Evolutionary conservation across 1,139 yeast species (phyloP), one percentile per base, ranked within the genome.

Genomic region (Nadsonia commutata): DNA sequence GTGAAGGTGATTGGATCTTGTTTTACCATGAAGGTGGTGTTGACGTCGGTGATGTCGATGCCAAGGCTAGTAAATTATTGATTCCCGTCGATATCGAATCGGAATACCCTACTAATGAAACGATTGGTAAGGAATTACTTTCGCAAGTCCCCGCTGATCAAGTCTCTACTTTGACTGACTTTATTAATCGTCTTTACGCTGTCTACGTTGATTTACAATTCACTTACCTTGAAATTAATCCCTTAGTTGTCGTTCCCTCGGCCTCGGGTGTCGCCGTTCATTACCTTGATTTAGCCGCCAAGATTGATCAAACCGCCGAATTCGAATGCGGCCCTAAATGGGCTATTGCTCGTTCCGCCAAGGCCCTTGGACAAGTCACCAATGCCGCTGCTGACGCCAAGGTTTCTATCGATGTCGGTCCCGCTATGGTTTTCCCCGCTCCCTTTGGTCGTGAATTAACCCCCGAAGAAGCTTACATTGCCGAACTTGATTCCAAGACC

Each of bases 11-110:
- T 58, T 64, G 67, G 67, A 67, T 67, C 45, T 60, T 67, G 47
- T 67, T 67, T 52, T 67, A 67, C 57, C 70, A 67, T 54, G 72
- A 67, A 52, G 71, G 71, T 40, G 71, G 71, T 51, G 71, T 67
- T 37, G 72, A 67, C 45, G 72, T 67, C 31, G 71, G 71, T 42
- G 72, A 67, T 47, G 71, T 67, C 38, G 71, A 67, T 48, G 58
- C 71, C 45, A 67, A 67, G 61, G 71, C 71, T 23, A 56, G 67
- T 40, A 64, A 64, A 58, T 52, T 67, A 39, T 53, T 66, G 49
- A 61, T 67, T 45, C 70, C 71, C 20, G 68, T 67, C 38, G 70
- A 66, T 51, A 57, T 67, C 44, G 58, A 59, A 46, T 53, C 54
- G 43, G 60, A 59, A 43, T 67, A 66, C 54, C 72, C 71, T 33